A percentile compares a stretch with the other conserved stretches of the same genome.
Evolutionary conservation across 176 grass and related monocot species (phyloP).

Genomic region (Avena eriantha): DNA sequence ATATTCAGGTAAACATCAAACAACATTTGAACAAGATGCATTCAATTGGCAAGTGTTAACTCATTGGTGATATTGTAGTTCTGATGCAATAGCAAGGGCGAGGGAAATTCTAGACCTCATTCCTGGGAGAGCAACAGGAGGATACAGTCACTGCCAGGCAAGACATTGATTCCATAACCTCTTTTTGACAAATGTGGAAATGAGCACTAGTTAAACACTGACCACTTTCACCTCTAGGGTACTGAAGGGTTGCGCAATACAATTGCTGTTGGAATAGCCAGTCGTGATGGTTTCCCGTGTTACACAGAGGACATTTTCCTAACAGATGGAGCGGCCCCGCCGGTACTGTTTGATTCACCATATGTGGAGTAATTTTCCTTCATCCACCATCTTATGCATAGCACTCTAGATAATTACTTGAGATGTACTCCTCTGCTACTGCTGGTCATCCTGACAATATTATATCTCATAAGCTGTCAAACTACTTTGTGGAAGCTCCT

Average conservation of each 20-base stretch:
- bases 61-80: conserved; percentile 41
- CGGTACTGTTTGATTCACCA: conserved; percentile 46
- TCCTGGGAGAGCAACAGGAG: conserved; percentile 70
- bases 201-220: conserved; percentile 23
- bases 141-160: conserved; percentile 82
- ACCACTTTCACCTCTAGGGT: conserved; percentile 48
- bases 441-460: not conserved
- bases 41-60: not conserved
- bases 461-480: not conserved
- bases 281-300: conserved; percentile 67
- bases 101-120: conserved; percentile 60
- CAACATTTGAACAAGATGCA: not conserved
- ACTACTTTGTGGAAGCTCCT: not conserved
- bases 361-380: not conserved
- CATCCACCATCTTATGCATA: conserved; percentile 12
- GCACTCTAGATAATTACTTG: not conserved
- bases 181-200: conserved; percentile 13
- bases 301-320: conserved; percentile 78
- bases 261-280: conserved; percentile 62
- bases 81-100: conserved; percentile 63
- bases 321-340: conserved; percentile 67
- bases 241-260: conserved; percentile 62
- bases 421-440: not conserved
- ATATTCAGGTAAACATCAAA: conserved; percentile 61
- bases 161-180: conserved; percentile 27